Evolutionary conservation across 1,139 yeast genomes (phyloP), one percentile per base, ranked within the genome.

Genomic region (Lodderomyces metapsilosis): DNA sequence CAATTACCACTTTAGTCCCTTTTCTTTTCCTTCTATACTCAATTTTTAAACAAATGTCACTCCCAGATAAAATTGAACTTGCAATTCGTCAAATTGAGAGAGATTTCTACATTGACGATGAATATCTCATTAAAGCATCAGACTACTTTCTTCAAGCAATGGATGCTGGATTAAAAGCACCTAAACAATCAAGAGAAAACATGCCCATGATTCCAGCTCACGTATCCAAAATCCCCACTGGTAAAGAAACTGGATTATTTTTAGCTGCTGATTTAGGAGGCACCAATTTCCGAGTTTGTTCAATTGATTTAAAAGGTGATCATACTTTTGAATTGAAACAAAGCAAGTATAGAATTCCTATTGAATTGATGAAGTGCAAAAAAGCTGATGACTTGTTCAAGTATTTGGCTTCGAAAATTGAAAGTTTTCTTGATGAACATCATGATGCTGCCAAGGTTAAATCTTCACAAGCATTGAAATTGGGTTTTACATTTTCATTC

Each of bases 401-500:
- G 30, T 88, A 80, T 54, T 69, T 91, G 53, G 95, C 96, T n/a
- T 64, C 70, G 25, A 81, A 84, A 54, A 76, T 88, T 39, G 67
- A 73, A 38, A 64, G 63, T 4, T 91, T 91, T 59, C 67, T 91
- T 51, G 61, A 68, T 25, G 76, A 76, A 50, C 81, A 84, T 56
- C 95, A 88, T 58, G 58, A 62, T 4, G 82, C 76, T 39, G 59
- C 64, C 13, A 35, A 23, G 13, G 39, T 15, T 4, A 38, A 39
- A 30, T 22, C 36, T 18, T 37, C 41, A 17, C 40, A 37, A 21
- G 36, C 43, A 11, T 74, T 85, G 58, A 86, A 85, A 57, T 64
- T 91, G 66, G 97, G 98, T 1, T 88, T 91, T 66, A 89, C 97
- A 1, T 91, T 91, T 57, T 83, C 94, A 11, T 91, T 89, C 74